These are phyloP conservation scores for Moringa oleifera DNA, from an alignment of 345 rosid species.

Conservation along the genomic window DNA sequence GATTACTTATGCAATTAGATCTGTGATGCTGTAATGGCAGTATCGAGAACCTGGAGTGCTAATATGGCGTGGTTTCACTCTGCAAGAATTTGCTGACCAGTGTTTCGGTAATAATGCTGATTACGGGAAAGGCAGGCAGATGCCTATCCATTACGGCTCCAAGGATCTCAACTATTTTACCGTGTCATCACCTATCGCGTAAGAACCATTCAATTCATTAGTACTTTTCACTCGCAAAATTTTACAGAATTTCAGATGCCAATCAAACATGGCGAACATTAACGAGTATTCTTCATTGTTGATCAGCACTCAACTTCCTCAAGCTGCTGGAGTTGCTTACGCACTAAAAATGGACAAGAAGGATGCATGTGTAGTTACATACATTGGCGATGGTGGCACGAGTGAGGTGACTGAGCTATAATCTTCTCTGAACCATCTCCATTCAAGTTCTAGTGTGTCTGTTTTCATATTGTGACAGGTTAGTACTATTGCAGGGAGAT, in stretches of 20 bases:
- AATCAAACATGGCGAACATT: no score
- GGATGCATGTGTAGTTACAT: conserved; percentile 60
- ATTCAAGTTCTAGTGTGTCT: not conserved
- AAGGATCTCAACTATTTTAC: conserved; percentile 61
- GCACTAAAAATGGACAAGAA: conserved; percentile 70
- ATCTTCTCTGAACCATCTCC: not conserved
- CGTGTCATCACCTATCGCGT: conserved; percentile 77
- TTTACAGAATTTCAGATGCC: no score
- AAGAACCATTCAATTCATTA: not conserved
- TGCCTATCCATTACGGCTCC: conserved; percentile 83
- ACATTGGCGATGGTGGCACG: conserved; percentile 68
- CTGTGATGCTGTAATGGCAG: conserved; percentile 21
- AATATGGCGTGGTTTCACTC: conserved; percentile 72
- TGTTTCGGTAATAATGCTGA: conserved; percentile 64
- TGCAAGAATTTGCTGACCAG: conserved; percentile 70
- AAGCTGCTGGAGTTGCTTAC: conserved; percentile 73
- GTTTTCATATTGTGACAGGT: not conserved
- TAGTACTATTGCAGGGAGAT: conserved; percentile 48
- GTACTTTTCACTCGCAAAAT: no score
- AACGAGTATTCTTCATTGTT: not conserved
- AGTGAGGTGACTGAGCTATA: conserved; percentile 47
- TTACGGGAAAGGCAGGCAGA: conserved; percentile 79
- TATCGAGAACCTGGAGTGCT: conserved; percentile 75
- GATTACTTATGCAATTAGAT: not conserved
- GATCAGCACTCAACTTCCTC: conserved; percentile 74